A percentile compares a stretch with the other conserved stretches of the same genome.
phyloP scores from a whole-genome alignment of 1,139 yeast species.

The Taiozyma sp. region DNA sequence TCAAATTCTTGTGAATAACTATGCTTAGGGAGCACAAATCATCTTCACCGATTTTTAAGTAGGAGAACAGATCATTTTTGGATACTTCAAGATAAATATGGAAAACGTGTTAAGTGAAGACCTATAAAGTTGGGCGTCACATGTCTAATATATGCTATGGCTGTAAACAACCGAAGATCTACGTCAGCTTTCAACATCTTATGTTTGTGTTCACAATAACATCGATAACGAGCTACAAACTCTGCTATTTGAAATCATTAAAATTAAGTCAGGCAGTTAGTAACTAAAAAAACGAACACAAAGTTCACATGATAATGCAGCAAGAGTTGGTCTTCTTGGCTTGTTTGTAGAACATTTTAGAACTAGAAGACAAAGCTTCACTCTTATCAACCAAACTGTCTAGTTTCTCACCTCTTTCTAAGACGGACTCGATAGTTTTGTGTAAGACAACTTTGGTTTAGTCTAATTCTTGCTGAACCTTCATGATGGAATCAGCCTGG shows the following conservation, averaged over 20 bases:
- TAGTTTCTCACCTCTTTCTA: slow-evolving; percentile 94
- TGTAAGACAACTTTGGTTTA: slow-evolving; percentile 96
- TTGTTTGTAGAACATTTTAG: slow-evolving; percentile 93
- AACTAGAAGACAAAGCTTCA: slow-evolving; percentile 83
- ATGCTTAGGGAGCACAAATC: too few species aligned
- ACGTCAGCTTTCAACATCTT: not conserved
- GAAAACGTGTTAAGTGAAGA: not conserved
- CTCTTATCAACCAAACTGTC: slow-evolving; percentile 93
- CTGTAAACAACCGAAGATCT: not conserved
- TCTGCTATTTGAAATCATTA: not conserved
- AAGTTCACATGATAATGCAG: slow-evolving; percentile 66
- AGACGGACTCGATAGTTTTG: slow-evolving; percentile 90
- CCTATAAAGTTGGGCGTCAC: not conserved
- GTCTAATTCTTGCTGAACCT: slow-evolving; percentile 95
- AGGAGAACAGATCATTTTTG: too few species aligned
- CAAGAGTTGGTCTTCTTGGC: slow-evolving; percentile 98
- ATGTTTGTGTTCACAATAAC: too few species aligned
- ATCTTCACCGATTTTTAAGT: too few species aligned
- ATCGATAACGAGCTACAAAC: not conserved
- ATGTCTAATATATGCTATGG: not conserved
- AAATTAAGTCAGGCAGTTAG: not conserved
- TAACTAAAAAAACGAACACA: not conserved
- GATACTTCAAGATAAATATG: too few species aligned
- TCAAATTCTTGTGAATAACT: too few species aligned
- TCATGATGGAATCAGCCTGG: slow-evolving; percentile 95